phyloP scores from a whole-genome alignment of 1,139 yeast species.

The Pichia sp. region DNA sequence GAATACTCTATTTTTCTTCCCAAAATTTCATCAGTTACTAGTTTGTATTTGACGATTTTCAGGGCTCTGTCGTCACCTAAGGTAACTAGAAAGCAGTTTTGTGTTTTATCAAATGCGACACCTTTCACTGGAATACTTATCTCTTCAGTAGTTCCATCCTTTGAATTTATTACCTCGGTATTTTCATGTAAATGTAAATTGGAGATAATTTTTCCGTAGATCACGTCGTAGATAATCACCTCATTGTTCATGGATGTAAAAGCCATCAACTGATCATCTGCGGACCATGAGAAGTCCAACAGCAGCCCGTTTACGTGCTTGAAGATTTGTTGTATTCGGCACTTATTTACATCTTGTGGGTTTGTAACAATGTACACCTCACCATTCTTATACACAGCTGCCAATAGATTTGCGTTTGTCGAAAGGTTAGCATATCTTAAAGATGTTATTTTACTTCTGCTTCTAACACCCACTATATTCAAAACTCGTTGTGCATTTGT shows the following conservation, averaged over 20 bases:
- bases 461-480: constrained; percentile 27
- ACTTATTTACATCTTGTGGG: constrained; percentile 23
- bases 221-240: constrained; percentile 33
- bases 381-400: constrained; percentile 44
- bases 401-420: constrained; percentile 28
- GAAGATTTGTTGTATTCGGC: constrained; percentile 25
- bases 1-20: constrained; percentile 29
- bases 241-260: constrained; percentile 32
- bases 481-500: constrained; percentile 23
- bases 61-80: constrained; percentile 46
- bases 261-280: constrained; percentile 38
- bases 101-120: constrained; percentile 48
- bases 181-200: constrained; percentile 25
- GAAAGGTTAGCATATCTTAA: constrained; percentile 38
- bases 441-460: constrained; percentile 31
- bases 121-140: constrained; percentile 41
- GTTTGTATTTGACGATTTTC: constrained; percentile 22
- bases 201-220: constrained; percentile 26
- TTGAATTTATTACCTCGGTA: constrained; percentile 9
- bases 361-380: constrained; percentile 34
- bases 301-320: constrained; percentile 28
- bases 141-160: constrained; percentile 15
- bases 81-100: constrained; percentile 40
- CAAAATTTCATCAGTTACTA: constrained; percentile 19
- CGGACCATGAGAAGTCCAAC: constrained; percentile 39